Evolutionary conservation across 225 moss, liverwort and hornwort species (phyloP), one percentile per base, ranked within the genome.

Genomic region (Pseudoscleropodium purum): DNA sequence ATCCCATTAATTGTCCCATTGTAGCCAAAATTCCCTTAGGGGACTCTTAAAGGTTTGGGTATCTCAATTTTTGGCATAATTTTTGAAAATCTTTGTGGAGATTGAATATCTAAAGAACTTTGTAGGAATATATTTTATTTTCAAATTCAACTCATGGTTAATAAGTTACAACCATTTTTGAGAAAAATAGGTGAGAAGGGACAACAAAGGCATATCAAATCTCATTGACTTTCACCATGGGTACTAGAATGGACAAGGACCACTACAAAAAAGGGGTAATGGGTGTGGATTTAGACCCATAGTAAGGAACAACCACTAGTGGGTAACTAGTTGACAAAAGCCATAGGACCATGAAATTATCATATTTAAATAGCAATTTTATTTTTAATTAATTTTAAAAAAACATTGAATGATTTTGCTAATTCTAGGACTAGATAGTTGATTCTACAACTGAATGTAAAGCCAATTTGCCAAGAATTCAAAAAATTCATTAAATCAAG

Each of bases 281-380:
- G 3, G 2, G 10, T 66, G 10, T 1, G 10, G 3, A 67, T 36
- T 67, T 0, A 66, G 2, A 18, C 10, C 5, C 2, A 0, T 1
- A 0, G 1, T 3, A 67, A 1, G 6, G 2, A 6, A 5, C 0
- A 65, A 0, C 9, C 18, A 18, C 5, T 33, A 0, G 6, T 0
- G 4, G 11, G 3, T 11, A n/a, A 69, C 6, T 70, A 14, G 4
- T 70, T 2, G 70, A 25, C 2, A 39, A 0, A 33, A 39, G 24
- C 7, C 4, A 13, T 70, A 7, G 8, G 25, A 3, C 14, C 5
- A 70, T 25, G 14, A 4, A 0, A 7, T 14, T 14, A 70, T 5
- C 0, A 41, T 69, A n/a, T 2, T 8, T 70, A 70, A 41, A 25
- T 26, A 14, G 2, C 3, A 41, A 1, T 1, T 14, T 41, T 1